Conservation (phyloP, 192 early-diverging fungal species). For the Phycomyces blakesleeanus region DNA sequence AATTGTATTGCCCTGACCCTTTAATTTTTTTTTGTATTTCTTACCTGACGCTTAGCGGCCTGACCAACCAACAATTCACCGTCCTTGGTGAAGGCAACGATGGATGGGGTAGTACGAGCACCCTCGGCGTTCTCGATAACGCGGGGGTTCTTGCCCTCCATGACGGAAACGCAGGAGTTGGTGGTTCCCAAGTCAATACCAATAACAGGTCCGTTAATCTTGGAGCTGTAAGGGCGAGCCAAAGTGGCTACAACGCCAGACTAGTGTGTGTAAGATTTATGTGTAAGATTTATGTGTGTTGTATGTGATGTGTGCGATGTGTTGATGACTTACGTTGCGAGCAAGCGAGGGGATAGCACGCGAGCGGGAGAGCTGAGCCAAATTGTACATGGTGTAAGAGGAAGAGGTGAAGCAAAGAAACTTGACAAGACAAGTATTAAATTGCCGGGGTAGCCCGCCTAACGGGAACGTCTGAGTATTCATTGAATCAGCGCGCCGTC, state of each 20-base stretch:
- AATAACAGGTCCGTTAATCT: conserved; percentile 59
- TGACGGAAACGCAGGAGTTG: conserved; percentile 91
- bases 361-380: conserved; percentile 14
- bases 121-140: conserved; percentile 92
- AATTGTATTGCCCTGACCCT: neutral
- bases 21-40: neutral
- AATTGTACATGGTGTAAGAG: conserved; percentile 18
- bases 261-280: neutral
- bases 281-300: too few relatives aligned
- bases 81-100: conserved; percentile 86
- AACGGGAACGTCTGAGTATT: too few relatives aligned
- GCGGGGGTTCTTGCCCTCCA: conserved; percentile 89
- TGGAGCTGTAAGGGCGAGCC: conserved; percentile 16
- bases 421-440: neutral
- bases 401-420: conserved; percentile 9
- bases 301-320: too few relatives aligned
- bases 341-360: conserved; percentile 16
- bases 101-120: conserved; percentile 85
- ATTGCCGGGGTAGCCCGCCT: too few relatives aligned
- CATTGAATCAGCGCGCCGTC: too few relatives aligned
- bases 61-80: conserved; percentile 93
- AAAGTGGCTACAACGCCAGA: conserved; percentile 14
- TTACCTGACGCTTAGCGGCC: conserved; percentile 91
- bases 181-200: conserved; percentile 96
- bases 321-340: conserved; percentile 19